Evolutionary conservation across 192 early-diverging fungal species (phyloP).

Genomic region (Physocladia obscura): DNA sequence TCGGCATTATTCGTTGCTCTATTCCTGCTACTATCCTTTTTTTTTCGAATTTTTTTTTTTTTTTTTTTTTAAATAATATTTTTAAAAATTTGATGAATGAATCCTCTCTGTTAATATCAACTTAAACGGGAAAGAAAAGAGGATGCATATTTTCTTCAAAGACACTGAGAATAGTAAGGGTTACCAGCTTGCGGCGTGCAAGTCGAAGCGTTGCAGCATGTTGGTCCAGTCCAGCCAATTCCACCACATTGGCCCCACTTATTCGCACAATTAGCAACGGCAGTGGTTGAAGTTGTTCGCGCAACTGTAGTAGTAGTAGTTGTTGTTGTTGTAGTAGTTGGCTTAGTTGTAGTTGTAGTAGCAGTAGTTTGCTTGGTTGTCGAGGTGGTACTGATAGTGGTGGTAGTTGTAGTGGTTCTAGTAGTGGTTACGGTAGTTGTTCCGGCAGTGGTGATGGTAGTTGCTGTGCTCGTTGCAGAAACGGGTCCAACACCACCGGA

Average conservation of each 20-base stretch:
- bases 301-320: neutral
- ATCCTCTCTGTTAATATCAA: no score
- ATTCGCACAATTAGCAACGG: neutral
- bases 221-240: neutral
- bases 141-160: no score
- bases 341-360: neutral
- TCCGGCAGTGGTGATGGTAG: neutral
- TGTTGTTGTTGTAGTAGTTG: neutral
- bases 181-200: no score
- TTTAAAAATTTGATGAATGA: no score
- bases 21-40: no score
- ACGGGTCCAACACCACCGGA: no score
- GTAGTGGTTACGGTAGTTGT: neutral
- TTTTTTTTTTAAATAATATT: no score
- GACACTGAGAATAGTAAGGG: no score
- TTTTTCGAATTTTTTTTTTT: no score
- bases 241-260: neutral
- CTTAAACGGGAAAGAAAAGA: no score
- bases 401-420: neutral
- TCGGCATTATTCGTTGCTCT: no score
- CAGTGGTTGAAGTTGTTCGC: neutral
- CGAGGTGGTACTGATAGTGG: neutral
- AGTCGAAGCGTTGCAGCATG: no score
- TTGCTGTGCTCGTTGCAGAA: neutral
- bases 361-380: neutral